A percentile compares a stretch with the other conserved stretches of the same genome.
Evolutionary conservation across 768 basidiomycete species (phyloP).

Genomic region (Dacryopinax spathularia): DNA sequence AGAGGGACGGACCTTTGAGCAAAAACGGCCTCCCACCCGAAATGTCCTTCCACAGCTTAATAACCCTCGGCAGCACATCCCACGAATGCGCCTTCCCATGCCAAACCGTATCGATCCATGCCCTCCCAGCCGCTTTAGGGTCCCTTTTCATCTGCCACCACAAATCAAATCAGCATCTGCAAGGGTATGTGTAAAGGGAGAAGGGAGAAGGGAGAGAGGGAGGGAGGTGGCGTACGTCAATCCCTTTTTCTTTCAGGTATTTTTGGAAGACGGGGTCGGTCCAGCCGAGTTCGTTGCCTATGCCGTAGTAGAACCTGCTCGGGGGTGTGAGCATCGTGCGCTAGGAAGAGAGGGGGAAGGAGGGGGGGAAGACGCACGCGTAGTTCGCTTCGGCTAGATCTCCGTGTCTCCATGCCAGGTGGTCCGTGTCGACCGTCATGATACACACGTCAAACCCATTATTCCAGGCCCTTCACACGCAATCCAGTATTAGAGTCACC

Average conservation of each 20-base stretch:
- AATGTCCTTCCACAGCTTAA: constrained; percentile 36
- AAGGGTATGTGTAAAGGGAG: neutral
- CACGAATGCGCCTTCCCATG: constrained; percentile 40
- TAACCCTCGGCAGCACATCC: constrained; percentile 39
- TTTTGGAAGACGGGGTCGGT: constrained; percentile 42
- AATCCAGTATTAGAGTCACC: no score
- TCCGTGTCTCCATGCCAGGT: constrained; percentile 31
- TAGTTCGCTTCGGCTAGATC: constrained; percentile 43
- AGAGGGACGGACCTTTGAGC: constrained; percentile 30
- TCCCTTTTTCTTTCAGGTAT: constrained; percentile 25
- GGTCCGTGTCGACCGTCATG: constrained; percentile 39
- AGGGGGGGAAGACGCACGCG: constrained; percentile 16
- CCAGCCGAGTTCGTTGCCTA: constrained; percentile 34
- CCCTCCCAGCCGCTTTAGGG: constrained; percentile 20
- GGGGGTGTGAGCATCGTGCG: neutral
- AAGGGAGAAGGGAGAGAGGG: neutral
- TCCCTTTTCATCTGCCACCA: constrained; percentile 22
- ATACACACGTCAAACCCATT: constrained; percentile 35
- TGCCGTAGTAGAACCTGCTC: constrained; percentile 17
- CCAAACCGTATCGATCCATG: constrained; percentile 39
- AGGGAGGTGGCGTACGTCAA: neutral
- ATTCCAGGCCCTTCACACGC: constrained; percentile 28
- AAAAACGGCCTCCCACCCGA: constrained; percentile 38
- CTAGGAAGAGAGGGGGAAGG: neutral
- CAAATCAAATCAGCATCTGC: neutral